A percentile compares a stretch with the other conserved stretches of the same genome.
These are phyloP conservation scores for Ceratocystis eucalypticola DNA, from an alignment of 2,329 filamentous ascomycete species.

Conservation along the genomic window DNA sequence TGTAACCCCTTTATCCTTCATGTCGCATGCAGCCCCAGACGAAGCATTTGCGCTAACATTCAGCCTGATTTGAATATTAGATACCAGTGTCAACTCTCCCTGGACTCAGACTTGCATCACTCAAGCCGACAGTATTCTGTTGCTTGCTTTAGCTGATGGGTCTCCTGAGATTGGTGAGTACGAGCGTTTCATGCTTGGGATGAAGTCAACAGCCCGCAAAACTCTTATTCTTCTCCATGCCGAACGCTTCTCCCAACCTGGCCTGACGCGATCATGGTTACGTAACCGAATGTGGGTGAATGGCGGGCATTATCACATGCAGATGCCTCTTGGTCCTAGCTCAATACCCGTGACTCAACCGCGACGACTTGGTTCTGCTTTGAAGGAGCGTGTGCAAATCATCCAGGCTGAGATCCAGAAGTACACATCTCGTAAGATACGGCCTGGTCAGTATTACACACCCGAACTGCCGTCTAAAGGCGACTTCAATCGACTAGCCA, in stretches of 20 bases:
- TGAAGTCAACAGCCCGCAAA: constrained; percentile 93
- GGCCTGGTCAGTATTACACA: constrained; percentile 77
- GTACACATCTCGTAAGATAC: constrained; percentile 86
- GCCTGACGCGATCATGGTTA: constrained; percentile 78
- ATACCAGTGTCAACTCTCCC: constrained; percentile 91
- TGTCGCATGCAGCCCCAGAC: constrained; percentile 18
- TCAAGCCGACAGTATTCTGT: constrained; percentile 88
- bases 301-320: constrained; percentile 90
- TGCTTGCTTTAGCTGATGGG: constrained; percentile 81
- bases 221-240: constrained; percentile 79
- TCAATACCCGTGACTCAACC: constrained; percentile 26
- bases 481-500: constrained; percentile 85
- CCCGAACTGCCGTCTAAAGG: constrained; percentile 89
- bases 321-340: constrained; percentile 47
- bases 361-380: constrained; percentile 66
- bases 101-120: constrained; percentile 98
- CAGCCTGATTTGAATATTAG: constrained; percentile 29
- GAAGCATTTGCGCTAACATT: constrained; percentile 23
- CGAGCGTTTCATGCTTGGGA: constrained; percentile 86
- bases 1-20: constrained; percentile 15
- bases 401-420: constrained; percentile 96
- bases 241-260: constrained; percentile 74
- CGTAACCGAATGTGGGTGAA: constrained; percentile 95
- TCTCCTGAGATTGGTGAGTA: constrained; percentile 90
- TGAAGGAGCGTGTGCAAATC: constrained; percentile 89